Base-by-base conservation (phyloP, 371 early-diverging fungal genomes). In the Zychaea mexicana region DNA sequence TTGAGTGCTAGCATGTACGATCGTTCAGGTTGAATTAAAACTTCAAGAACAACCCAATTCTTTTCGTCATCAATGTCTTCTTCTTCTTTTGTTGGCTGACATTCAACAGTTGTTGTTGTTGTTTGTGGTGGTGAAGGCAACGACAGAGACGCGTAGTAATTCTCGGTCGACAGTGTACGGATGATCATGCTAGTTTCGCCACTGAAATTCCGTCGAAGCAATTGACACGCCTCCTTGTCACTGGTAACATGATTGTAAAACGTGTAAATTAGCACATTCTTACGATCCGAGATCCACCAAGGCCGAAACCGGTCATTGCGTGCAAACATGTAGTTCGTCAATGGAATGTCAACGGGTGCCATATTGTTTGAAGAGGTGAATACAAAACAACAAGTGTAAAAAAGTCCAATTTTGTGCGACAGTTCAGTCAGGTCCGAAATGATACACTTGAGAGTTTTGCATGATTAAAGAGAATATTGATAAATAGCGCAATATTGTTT, bases 171-270 rank as follows among this genome's bases (percentile, higher is more conserved):
- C 26, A 58, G 28, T 15, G 26, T 27, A 28, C 45, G 45, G 26
- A 58, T 58, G 4, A 30, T 27, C 28, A 58, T 17, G 3, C n/a
- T 9, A 10, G 59, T 58, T 27, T 45, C 42, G 39, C 59, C 59
- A 58, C 59, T 58, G 45, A 58, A 58, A 3, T 58, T 33, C n/a
- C 59, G 26, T 22, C 59, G 26, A 17, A 58, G 59, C 8, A 58
- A 13, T 12, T 58, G 59, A 24, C 38, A 26, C 26, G 59, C 59
- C 12, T 58, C 59, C 26, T 45, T 45, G 45, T 28, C 59, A 30
- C 30, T 58, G 45, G 45, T 1, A 1, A 58, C 59, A 28, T 27
- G n/a, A 28, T 19, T n/a, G 3, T 45, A 24, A 45, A 58, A 58
- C 17, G 33, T 30, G 45, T 58, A 58, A 27, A 58, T 49, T 10